Percentiles rank a stretch among this genome's conserved stretches.
Conservation (phyloP, 2,329 filamentous ascomycete genomes). For the Fusarium sambucinum region DNA sequence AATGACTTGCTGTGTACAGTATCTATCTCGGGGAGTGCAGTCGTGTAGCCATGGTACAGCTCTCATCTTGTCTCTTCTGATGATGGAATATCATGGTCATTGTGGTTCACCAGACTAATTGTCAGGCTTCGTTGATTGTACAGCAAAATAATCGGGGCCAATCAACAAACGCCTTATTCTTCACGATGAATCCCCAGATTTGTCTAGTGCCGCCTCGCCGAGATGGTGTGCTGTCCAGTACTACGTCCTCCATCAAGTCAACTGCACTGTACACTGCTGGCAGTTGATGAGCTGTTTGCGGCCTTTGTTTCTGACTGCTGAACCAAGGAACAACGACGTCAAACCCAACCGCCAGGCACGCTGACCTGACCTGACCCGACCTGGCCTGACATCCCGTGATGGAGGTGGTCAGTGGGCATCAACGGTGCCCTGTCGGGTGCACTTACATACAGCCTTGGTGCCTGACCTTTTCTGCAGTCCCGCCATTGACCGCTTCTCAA, state of each 20-base stretch:
- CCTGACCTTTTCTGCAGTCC: slow-evolving; percentile 45
- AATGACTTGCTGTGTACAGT: background rate
- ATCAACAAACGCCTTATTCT: slow-evolving; percentile 22
- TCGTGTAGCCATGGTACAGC: slow-evolving; percentile 14
- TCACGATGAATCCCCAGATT: slow-evolving; percentile 22
- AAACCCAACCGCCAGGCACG: slow-evolving; percentile 35
- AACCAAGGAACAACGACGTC: slow-evolving; percentile 19
- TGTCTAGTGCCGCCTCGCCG: slow-evolving; percentile 23
- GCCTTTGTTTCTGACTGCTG: slow-evolving; percentile 18
- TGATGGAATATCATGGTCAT: slow-evolving; percentile 8
- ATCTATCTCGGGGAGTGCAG: background rate
- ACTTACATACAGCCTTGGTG: slow-evolving; percentile 48
- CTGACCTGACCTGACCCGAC: slow-evolving; percentile 2
- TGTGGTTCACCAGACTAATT: slow-evolving; percentile 20
- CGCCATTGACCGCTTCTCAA: slow-evolving; percentile 52
- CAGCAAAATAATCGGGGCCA: slow-evolving; percentile 20
- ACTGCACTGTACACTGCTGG: slow-evolving; percentile 8
- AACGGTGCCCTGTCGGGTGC: slow-evolving; percentile 47
- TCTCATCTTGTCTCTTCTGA: slow-evolving; percentile 7
- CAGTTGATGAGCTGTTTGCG: slow-evolving; percentile 32
- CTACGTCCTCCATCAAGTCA: slow-evolving; percentile 8
- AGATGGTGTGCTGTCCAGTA: slow-evolving; percentile 25
- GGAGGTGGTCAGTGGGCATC: slow-evolving; percentile 48
- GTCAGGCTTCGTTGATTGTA: slow-evolving; percentile 28
- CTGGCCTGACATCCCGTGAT: slow-evolving; percentile 28